Evolutionary conservation across 805 yeast genomes (phyloP).

Genomic region (Sungouiella blattae): DNA sequence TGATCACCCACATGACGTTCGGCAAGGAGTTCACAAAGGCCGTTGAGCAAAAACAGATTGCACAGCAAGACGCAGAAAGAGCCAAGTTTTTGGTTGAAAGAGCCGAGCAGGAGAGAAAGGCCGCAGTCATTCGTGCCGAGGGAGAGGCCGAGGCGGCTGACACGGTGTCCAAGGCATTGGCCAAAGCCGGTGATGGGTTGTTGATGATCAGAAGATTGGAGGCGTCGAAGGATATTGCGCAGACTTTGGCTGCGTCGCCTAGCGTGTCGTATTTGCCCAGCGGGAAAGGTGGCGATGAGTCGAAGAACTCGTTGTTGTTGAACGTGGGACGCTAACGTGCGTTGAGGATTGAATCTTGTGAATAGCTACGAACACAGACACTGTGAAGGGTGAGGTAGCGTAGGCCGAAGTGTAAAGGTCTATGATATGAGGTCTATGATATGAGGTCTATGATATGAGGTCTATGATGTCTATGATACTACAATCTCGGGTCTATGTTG

Average conservation of each 20-base stretch:
- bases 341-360: too few relatives aligned
- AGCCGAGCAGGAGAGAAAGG: slow-evolving; percentile 97
- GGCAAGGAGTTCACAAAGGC: slow-evolving; percentile 97
- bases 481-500: too few relatives aligned
- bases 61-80: slow-evolving; percentile 98
- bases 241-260: slow-evolving; percentile 74
- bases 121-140: slow-evolving; percentile 92
- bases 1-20: slow-evolving; percentile 96
- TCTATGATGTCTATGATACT: too few relatives aligned
- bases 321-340: slow-evolving; percentile 61
- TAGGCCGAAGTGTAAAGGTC: background rate
- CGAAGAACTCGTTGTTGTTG: slow-evolving; percentile 56
- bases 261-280: slow-evolving; percentile 88
- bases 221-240: slow-evolving; percentile 94
- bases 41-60: slow-evolving; percentile 97
- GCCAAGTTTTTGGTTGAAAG: slow-evolving; percentile 82
- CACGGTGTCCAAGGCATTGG: slow-evolving; percentile 84
- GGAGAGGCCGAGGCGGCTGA: slow-evolving; percentile 99
- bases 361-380: slow-evolving; percentile 1
- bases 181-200: slow-evolving; percentile 94
- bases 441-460: too few relatives aligned
- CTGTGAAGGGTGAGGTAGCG: background rate
- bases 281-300: slow-evolving; percentile 33
- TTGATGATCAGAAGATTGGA: slow-evolving; percentile 91
- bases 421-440: too few relatives aligned